Evolutionary conservation across 2,329 filamentous ascomycete species (phyloP).

Genomic region (Fusarium haematococcum): DNA sequence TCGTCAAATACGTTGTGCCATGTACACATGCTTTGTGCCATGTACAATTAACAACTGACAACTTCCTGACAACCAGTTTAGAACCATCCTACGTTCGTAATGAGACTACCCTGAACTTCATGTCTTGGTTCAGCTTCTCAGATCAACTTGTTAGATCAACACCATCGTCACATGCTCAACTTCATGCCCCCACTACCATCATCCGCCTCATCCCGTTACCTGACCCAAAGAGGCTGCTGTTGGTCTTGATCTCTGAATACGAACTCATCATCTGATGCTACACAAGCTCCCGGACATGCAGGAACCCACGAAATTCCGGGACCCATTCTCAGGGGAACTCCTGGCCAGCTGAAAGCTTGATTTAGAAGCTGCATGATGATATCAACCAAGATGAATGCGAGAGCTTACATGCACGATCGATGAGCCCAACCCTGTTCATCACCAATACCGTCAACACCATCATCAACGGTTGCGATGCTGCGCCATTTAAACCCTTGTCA

Average conservation of each 20-base stretch:
- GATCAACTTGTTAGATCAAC: not conserved
- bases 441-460: not conserved
- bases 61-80: not conserved
- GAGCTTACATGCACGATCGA: not conserved
- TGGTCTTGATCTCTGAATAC: not conserved
- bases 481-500: not conserved
- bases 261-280: not conserved
- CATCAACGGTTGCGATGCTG: not conserved
- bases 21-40: not conserved
- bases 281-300: not conserved
- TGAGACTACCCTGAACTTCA: not conserved
- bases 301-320: not conserved
- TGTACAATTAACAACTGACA: not conserved
- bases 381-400: not conserved
- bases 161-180: not conserved
- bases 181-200: not conserved
- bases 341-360: not conserved
- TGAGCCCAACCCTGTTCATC: not conserved
- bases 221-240: not conserved
- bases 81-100: not conserved
- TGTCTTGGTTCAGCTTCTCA: not conserved
- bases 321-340: not conserved
- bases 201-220: not conserved
- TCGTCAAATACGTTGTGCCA: not conserved
- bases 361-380: not conserved